phyloP scores from a whole-genome alignment of 2,329 filamentous ascomycete genomes.

The Aureobasidium sp. region DNA sequence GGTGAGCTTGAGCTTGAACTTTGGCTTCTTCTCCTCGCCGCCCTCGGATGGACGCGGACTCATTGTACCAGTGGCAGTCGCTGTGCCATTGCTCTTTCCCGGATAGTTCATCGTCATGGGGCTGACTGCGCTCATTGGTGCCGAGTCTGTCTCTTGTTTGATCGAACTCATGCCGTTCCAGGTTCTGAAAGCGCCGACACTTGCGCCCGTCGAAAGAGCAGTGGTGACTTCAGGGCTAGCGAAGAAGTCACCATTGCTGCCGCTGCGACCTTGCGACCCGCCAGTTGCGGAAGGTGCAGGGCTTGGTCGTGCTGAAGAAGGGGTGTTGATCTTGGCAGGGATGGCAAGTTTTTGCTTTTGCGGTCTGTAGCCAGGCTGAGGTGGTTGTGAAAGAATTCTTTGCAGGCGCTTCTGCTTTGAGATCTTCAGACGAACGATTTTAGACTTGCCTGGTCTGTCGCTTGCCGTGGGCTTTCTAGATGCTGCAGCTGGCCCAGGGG shows the following conservation, averaged over 20 bases:
- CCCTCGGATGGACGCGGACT: constrained; percentile 1
- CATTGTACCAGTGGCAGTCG: constrained; percentile 1
- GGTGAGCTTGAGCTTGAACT: constrained; percentile 13
- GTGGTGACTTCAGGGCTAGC: constrained; percentile 2
- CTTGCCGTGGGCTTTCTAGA: constrained; percentile 1
- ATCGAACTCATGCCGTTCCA: not conserved
- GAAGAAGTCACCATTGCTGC: not conserved
- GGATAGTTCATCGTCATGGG: constrained; percentile 10
- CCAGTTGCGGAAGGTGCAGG: not conserved
- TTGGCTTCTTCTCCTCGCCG: constrained; percentile 14
- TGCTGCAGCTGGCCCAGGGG: not conserved
- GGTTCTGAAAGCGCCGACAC: constrained; percentile 3
- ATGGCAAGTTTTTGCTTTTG: not conserved
- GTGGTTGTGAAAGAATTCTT: constrained; percentile 6
- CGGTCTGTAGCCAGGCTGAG: constrained; percentile 1
- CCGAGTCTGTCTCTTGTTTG: not conserved
- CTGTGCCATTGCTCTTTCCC: not conserved
- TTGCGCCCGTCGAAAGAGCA: not conserved
- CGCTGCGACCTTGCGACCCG: not conserved
- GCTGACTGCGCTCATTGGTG: not conserved
- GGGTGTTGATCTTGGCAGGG: not conserved
- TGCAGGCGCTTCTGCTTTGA: not conserved
- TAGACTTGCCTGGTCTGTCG: not conserved
- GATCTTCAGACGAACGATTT: not conserved
- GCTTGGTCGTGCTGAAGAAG: not conserved